A percentile compares a stretch with the other conserved stretches of the same genome.
Evolutionary conservation across 208 protist species (phyloP).

Genomic region (Trypanosoma theileri): DNA sequence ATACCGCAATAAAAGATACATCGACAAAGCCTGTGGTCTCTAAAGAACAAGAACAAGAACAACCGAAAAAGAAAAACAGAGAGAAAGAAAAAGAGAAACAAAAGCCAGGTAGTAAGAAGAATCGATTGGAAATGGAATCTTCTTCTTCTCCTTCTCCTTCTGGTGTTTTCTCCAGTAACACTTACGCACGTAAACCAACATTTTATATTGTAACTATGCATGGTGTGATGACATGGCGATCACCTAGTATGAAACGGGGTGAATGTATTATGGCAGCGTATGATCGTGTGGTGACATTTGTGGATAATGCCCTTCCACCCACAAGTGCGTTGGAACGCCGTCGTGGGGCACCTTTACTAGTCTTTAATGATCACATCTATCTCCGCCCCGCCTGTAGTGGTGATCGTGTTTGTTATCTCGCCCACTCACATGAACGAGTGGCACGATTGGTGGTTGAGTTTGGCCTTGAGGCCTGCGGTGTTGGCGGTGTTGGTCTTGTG

Average conservation of each 20-base stretch:
- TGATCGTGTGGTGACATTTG: slow-evolving; percentile 62
- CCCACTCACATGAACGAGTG: slow-evolving; percentile 38
- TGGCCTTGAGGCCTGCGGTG: slow-evolving; percentile 70
- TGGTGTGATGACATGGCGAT: slow-evolving; percentile 75
- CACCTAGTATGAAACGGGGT: slow-evolving; percentile 63
- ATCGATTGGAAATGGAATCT: background rate
- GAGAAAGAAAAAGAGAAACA: background rate
- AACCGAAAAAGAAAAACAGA: background rate
- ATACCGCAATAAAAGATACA: background rate
- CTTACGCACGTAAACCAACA: slow-evolving; percentile 18
- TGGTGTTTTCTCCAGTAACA: slow-evolving; percentile 13
- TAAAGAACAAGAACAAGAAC: slow-evolving; percentile 17
- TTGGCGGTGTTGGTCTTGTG: slow-evolving; percentile 54
- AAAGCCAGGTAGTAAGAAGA: background rate
- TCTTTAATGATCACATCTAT: slow-evolving; percentile 69
- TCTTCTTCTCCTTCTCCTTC: background rate
- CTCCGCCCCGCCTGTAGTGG: slow-evolving; percentile 34
- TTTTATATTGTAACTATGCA: slow-evolving; percentile 74
- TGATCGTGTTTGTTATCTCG: slow-evolving; percentile 18
- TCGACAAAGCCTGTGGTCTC: background rate
- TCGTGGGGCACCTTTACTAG: slow-evolving; percentile 58
- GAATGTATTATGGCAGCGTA: slow-evolving; percentile 55
- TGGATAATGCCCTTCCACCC: slow-evolving; percentile 48
- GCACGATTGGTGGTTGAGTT: slow-evolving; percentile 71
- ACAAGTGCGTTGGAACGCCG: slow-evolving; percentile 66